Evolutionary conservation across 805 yeast species (phyloP).

Genomic region (Hanseniaspora taiwanica): DNA sequence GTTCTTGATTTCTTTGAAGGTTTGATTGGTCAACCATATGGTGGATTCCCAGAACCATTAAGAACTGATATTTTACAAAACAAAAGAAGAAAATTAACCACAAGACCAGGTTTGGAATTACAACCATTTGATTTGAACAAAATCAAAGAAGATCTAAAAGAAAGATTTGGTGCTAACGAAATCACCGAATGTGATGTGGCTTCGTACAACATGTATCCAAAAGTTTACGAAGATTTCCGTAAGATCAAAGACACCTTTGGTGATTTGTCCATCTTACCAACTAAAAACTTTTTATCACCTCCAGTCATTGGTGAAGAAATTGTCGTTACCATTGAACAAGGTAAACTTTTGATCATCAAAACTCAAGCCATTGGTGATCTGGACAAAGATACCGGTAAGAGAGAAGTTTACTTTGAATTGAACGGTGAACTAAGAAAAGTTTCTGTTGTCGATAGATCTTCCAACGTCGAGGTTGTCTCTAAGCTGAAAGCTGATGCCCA

Average conservation of each 20-base stretch:
- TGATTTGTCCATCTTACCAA: constrained; percentile 88
- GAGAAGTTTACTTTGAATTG: constrained; percentile 95
- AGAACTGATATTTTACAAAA: constrained; percentile 82
- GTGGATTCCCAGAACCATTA: constrained; percentile 99
- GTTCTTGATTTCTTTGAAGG: constrained; percentile 98
- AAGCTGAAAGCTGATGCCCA: constrained; percentile 84
- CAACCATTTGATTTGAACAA: constrained; percentile 68
- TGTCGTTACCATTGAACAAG: constrained; percentile 80
- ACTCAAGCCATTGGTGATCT: constrained; percentile 88
- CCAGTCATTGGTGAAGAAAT: constrained; percentile 83
- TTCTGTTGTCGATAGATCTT: constrained; percentile 75
- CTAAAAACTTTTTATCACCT: constrained; percentile 78
- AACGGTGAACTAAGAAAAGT: constrained; percentile 98
- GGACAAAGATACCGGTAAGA: constrained; percentile 68
- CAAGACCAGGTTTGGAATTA: constrained; percentile 86
- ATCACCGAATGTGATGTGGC: constrained; percentile 85
- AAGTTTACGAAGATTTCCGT: constrained; percentile 83
- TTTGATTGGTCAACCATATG: constrained; percentile 97
- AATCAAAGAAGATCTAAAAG: constrained; percentile 58
- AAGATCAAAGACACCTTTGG: constrained; percentile 67
- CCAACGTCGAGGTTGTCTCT: constrained; percentile 71
- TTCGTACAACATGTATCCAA: constrained; percentile 94
- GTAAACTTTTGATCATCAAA: constrained; percentile 85
- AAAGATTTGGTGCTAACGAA: constrained; percentile 52
- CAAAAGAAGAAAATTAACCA: constrained; percentile 79